Conservation (phyloP, 2,329 filamentous ascomycete genomes). For the Fusarium citri region DNA sequence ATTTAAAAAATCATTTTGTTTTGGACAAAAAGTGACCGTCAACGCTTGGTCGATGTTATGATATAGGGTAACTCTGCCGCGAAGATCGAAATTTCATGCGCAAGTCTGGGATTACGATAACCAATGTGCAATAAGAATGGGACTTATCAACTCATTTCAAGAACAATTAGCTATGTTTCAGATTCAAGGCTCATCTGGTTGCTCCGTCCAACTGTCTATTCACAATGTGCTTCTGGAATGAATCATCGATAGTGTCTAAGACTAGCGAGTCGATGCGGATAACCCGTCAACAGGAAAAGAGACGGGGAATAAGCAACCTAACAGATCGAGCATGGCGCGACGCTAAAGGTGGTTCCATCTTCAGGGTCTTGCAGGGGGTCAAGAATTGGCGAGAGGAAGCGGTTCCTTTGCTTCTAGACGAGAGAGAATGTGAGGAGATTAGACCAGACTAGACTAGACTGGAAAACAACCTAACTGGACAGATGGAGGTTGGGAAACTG, state of each 20-base stretch:
- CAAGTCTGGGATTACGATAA: not conserved
- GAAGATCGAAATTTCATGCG: conserved; percentile 9
- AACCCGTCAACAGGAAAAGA: conserved; percentile 18
- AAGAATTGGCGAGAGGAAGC: conserved; percentile 2
- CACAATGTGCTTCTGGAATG: conserved; percentile 24
- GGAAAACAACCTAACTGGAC: not conserved
- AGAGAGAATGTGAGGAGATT: not conserved
- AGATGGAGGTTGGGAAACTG: not conserved
- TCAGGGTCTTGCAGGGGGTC: conserved; percentile 37
- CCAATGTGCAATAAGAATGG: not conserved
- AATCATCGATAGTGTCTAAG: not conserved
- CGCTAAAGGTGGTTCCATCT: conserved; percentile 25
- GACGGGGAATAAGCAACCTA: conserved; percentile 35
- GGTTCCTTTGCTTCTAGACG: not conserved
- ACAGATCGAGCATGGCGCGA: conserved; percentile 28
- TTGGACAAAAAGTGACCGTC: too few species aligned
- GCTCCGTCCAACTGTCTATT: conserved; percentile 8
- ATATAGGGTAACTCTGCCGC: conserved; percentile 8
- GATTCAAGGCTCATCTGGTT: conserved; percentile 4
- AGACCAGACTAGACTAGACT: not conserved
- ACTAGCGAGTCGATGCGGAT: conserved; percentile 24
- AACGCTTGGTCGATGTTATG: not conserved
- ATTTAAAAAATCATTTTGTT: not conserved
- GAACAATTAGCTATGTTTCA: conserved; percentile 9
- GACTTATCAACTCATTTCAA: not conserved